Evolutionary conservation across 2,329 filamentous ascomycete genomes (phyloP), one percentile per base, ranked within the genome.

Genomic region (Exophiala viscosa): DNA sequence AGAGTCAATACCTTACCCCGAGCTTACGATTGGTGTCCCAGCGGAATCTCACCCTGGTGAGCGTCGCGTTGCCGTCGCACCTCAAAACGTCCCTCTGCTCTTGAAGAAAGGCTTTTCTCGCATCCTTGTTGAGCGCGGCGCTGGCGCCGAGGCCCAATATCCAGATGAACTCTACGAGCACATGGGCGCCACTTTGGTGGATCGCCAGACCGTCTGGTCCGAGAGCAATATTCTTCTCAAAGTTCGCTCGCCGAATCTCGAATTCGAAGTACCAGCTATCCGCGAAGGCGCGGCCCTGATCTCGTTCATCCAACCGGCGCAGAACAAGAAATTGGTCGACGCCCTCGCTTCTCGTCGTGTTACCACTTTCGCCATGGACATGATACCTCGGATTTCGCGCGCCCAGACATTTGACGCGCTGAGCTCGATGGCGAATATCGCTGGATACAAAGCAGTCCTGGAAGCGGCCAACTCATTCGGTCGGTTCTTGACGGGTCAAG

Each of bases 381-480:
- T 91, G 83, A 86, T 96, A 47, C 90, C 90, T 13, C 84, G 90
- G 36, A 95, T 95, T 62, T 95, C 90, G 1, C 82, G 90, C 42
- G 90, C 90, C 1, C 90, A 95, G 67, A 84, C 88, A 0, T 95
- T 95, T 63, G 90, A 95, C 70, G 90, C 89, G 0, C 76, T 95
- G 50, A 81, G 88, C 68, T 93, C 88, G 8, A 95, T 95, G 90
- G 90, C 90, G 55, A 95, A 95, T 63, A 95, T 95, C 72, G 88
- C 90, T 17, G 90, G 90, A 0, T 96, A 96, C 73, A 95, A 95
- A 70, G 90, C 90, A 36, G 88, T 95, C 1, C 75, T 95, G 39
- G 90, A 95, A 69, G 90, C 90, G 1, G 91, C 88, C 11, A 95
- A 95, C 69, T 84, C 87, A 58, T 96, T 95, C 69, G 90, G 90